Conservation (phyloP, 176 grass and related monocot species). For the Eremochloa ophiuroides region DNA sequence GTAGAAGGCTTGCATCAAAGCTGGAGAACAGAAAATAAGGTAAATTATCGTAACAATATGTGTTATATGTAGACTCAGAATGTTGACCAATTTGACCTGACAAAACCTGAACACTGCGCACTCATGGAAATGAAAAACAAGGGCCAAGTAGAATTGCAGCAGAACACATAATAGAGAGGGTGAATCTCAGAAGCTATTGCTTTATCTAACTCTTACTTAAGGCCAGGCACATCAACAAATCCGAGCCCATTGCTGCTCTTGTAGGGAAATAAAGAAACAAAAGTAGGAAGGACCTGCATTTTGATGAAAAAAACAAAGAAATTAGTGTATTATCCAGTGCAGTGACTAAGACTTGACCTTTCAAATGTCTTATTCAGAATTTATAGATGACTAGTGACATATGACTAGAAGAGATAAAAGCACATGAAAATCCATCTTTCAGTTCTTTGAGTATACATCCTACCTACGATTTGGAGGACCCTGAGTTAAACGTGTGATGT, state of each 20-base stretch:
- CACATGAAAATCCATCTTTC: not conserved
- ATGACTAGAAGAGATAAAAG: not conserved
- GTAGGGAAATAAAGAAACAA: slow-evolving; percentile 76
- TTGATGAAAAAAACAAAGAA: not conserved
- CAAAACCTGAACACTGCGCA: not conserved
- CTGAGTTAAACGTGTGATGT: too few relatives aligned
- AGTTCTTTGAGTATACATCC: not conserved
- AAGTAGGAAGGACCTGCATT: slow-evolving; percentile 82
- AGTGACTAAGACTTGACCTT: not conserved
- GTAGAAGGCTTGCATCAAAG: slow-evolving; percentile 66
- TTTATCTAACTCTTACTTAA: slow-evolving; percentile 61
- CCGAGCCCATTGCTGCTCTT: slow-evolving; percentile 53
- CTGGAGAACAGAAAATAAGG: slow-evolving; percentile 40
- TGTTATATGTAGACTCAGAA: not conserved
- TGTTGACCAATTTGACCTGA: not conserved
- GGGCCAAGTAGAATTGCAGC: not conserved
- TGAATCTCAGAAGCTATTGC: not conserved
- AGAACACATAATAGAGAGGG: not conserved
- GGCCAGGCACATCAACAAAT: slow-evolving; percentile 62
- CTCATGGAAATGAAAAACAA: slow-evolving; percentile 3
- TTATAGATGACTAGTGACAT: not conserved
- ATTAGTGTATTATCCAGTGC: not conserved
- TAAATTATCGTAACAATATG: not conserved
- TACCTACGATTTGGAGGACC: too few relatives aligned
- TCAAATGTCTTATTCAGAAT: not conserved